Percentiles rank a stretch among this genome's conserved stretches.
Conservation (phyloP, 495 filamentous ascomycete species). For the Massariosphaeria phaeospora region DNA sequence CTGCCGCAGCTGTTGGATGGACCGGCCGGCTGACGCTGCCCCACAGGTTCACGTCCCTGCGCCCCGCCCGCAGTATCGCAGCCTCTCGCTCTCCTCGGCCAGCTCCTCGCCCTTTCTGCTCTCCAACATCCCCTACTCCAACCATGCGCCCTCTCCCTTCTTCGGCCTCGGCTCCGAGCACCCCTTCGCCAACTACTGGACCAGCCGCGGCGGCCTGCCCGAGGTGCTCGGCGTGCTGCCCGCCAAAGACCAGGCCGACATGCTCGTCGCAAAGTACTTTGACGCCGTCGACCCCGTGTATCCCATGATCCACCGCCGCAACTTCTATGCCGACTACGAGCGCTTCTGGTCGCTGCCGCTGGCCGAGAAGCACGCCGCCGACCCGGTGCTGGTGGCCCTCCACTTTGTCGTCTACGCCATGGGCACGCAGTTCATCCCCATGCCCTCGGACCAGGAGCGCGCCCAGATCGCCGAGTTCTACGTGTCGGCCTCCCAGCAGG, state of each 20-base stretch:
- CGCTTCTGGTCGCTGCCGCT: slow-evolving; percentile 58
- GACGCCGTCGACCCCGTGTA: slow-evolving; percentile 71
- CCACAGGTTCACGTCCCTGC: slow-evolving; percentile 15
- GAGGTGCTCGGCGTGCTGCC: slow-evolving; percentile 68
- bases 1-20: too few relatives aligned
- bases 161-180: slow-evolving; percentile 65
- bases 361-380: slow-evolving; percentile 48
- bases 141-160: slow-evolving; percentile 58
- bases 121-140: slow-evolving; percentile 61
- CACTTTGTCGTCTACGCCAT: slow-evolving; percentile 66
- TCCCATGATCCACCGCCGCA: slow-evolving; percentile 62
- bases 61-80: slow-evolving; percentile 18
- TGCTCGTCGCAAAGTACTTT: slow-evolving; percentile 63
- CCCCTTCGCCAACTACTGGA: slow-evolving; percentile 74
- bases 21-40: too few relatives aligned
- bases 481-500: slow-evolving; percentile 65
- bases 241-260: slow-evolving; percentile 65
- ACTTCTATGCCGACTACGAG: slow-evolving; percentile 66
- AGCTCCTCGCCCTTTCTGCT: slow-evolving; percentile 53
- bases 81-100: slow-evolving; percentile 35
- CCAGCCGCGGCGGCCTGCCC: slow-evolving; percentile 61
- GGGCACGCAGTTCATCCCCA: slow-evolving; percentile 65
- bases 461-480: slow-evolving; percentile 73
- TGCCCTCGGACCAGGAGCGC: slow-evolving; percentile 45
- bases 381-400: slow-evolving; percentile 59